Evolutionary conservation across 2,329 filamentous ascomycete genomes (phyloP).

Genomic region (Parascedosporium putredinis): DNA sequence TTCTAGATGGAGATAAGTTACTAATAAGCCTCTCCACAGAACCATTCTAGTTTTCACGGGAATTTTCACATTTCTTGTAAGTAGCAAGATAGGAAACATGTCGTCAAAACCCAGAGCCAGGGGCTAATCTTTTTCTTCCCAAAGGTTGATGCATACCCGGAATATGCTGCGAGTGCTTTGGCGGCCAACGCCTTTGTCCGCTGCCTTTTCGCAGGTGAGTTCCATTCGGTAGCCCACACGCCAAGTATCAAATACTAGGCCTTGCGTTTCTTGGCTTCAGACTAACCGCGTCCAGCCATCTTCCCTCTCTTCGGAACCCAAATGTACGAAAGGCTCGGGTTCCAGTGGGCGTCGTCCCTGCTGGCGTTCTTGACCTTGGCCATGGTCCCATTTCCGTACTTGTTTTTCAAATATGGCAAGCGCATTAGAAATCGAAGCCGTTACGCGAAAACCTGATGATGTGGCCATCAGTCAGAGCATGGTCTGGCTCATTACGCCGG

Average conservation of each 20-base stretch:
- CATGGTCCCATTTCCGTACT: constrained; percentile 54
- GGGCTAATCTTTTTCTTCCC: no score
- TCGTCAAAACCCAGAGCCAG: background rate
- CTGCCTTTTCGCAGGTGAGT: constrained; percentile 59
- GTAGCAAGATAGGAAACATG: no score
- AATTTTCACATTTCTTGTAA: constrained; percentile 79
- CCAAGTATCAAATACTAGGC: no score
- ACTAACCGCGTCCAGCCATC: background rate
- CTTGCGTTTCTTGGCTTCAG: no score
- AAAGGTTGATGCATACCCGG: constrained; percentile 60
- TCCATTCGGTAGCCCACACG: no score
- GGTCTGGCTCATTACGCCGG: no score
- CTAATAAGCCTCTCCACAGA: background rate
- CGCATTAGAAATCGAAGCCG: constrained; percentile 21
- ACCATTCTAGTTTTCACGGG: constrained; percentile 58
- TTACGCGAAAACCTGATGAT: background rate
- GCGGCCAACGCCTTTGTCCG: constrained; percentile 76
- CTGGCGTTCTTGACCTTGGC: constrained; percentile 50
- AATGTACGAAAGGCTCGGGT: constrained; percentile 60
- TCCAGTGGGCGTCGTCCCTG: constrained; percentile 57
- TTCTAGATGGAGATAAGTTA: no score
- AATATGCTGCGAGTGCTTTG: constrained; percentile 65
- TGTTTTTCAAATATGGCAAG: constrained; percentile 54
- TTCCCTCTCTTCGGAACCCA: constrained; percentile 68
- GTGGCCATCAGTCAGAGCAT: no score